Base-by-base conservation (phyloP, 148 eudicot species). In the Camellia granthamiana region DNA sequence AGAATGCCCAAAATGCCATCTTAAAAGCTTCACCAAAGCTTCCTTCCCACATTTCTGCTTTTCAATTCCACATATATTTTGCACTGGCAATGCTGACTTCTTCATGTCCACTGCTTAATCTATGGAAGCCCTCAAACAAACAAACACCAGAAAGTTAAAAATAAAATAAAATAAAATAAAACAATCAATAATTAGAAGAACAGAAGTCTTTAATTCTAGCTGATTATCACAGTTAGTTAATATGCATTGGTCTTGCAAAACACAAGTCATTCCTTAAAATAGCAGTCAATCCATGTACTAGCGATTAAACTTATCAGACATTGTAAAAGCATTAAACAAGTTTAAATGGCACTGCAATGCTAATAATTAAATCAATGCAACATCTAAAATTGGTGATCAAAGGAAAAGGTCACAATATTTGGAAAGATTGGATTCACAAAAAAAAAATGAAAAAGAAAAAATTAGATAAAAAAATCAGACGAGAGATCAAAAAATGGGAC, bases 1-100 rank as follows among this genome's bases (percentile, higher is more conserved):
- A 69, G 93, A 89, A 85, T 95, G 90, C 64, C 97, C 96, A 18
- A 95, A 95, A 90, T 95, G 97, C 98, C 98, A 95, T 85, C 98
- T 88, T 83, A 95, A 81, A 72, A 95, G 89, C 86, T 95, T 95
- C 77, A 90, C 93, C 44, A 95, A 81, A 69, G 88, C 90, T 75
- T 95, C 98, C 90, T 89, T 93, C 51, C 89, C 90, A 77, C 74
- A 72, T 56, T 56, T 78, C 61, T 88, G 76, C 87, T 89, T 94
- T 73, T 81, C 87, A 19, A 79, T 75, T 49, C 84, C 90, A 44
- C 85, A 78, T 2, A 89, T 77, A 80, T 78, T 87, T 83, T 89
- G 82, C 76, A 89, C 67, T 18, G 95, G 94, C 86, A 94, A 83
- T 59, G 86, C 78, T 21, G 93, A 84, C 81, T 90, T 92, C 84